A percentile compares a stretch with the other conserved stretches of the same genome.
Conservation (phyloP, 176 grass and related monocot species). For the Eleusine coracana region DNA sequence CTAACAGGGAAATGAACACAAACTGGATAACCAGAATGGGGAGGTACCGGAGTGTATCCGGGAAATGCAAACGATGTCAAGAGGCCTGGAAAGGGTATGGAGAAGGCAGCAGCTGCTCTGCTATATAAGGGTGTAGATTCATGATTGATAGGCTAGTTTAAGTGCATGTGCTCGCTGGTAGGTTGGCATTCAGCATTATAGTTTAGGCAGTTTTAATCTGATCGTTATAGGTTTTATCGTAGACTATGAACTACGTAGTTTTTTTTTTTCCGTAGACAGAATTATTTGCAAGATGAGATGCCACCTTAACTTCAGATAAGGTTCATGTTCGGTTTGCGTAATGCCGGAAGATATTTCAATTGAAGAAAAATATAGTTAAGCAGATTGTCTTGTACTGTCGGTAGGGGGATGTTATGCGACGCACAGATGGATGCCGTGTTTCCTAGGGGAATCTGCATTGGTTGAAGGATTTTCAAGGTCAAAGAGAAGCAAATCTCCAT, state of each 20-base stretch:
- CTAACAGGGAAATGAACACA: background rate
- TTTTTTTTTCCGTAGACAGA: background rate
- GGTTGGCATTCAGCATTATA: constrained; percentile 24
- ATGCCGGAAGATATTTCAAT: constrained; percentile 32
- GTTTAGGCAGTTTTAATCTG: too few species aligned
- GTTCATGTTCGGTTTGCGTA: constrained; percentile 41
- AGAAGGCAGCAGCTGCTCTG: constrained; percentile 12
- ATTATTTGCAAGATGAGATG: constrained; percentile 11
- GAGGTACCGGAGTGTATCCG: constrained; percentile 6
- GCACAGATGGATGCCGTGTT: constrained; percentile 24
- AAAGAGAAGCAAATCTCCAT: constrained; percentile 38
- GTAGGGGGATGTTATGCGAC: constrained; percentile 33
- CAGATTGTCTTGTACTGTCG: constrained; percentile 40
- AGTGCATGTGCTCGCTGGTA: constrained; percentile 41
- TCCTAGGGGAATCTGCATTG: background rate
- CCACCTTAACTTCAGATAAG: constrained; percentile 43
- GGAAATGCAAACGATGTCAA: background rate
- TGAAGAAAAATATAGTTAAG: constrained; percentile 25
- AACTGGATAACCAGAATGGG: constrained; percentile 12
- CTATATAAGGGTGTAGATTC: constrained; percentile 31
- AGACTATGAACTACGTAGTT: background rate
- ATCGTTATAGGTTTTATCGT: background rate
- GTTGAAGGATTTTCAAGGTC: constrained; percentile 32
- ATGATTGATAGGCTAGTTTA: constrained; percentile 30
- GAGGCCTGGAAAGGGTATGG: background rate